Base-by-base conservation (phyloP, 2,329 filamentous ascomycete genomes). In the Exophiala alcalophila region DNA sequence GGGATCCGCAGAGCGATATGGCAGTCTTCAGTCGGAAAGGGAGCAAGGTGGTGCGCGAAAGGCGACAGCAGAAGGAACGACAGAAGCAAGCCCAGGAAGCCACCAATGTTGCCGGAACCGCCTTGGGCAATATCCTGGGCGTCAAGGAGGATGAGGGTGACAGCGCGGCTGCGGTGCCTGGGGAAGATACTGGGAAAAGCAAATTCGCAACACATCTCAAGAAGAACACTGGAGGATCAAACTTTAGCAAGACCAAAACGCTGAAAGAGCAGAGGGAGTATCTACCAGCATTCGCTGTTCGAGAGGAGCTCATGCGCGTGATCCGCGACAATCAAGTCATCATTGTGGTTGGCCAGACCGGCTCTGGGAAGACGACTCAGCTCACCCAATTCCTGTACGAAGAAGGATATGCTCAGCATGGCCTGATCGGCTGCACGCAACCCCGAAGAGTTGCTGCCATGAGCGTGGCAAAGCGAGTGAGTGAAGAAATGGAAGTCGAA, bases 1-100 rank as follows among this genome's bases (percentile, higher is more conserved):
- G 85, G 38, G 92, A 98, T 62, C 83, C 86, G 18, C 91, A 97
- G 65, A 98, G 94, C 61, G 92, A 98, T 60, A 95, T 98, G 92
- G 92, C 92, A 1, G 90, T 98, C 1, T 97, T 97, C 58, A 94
- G 89, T 67, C 79, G 91, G 29, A 96, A 96, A 63, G 92, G 92
- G 1, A 97, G 91, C 61, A 85, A 81, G 57, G 89, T 96, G 2
- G 92, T 98, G 9, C 86, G 85, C 59, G 92, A 98, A 57, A 83
- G 84, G 56, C 76, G 94, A 28, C 89, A 95, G 65, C 89, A 95
- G 64, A 84, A 90, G 50, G 92, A 98, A 63, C 80, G 92, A 28
- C 87, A 94, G 59, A 88, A 89, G 57, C 91, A 97, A 64, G 91
- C 92, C 0, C 89, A 96, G 61, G 85, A 97, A 59, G 91, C 92